These are phyloP conservation scores for Leccinum incarnatum DNA, from an alignment of 768 basidiomycete genomes.

Conservation along the genomic window DNA sequence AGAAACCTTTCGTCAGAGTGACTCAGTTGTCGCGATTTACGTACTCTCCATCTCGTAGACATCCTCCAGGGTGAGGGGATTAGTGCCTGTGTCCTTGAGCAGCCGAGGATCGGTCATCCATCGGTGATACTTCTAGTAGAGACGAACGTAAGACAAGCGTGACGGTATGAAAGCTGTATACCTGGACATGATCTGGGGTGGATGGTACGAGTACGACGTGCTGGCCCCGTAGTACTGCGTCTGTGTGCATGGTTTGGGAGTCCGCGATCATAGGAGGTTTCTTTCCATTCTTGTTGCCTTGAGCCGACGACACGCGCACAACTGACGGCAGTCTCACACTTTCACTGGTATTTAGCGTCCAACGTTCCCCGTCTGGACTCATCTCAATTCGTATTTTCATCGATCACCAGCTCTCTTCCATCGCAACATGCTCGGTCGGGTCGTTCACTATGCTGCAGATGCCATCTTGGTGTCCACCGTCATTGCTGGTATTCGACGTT, in stretches of 20 bases:
- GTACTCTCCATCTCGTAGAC: constrained; percentile 89
- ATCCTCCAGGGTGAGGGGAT: constrained; percentile 74
- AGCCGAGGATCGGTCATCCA: constrained; percentile 86
- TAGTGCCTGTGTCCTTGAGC: constrained; percentile 77
- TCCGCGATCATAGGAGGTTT: constrained; percentile 1
- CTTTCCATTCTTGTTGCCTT: constrained; percentile 16
- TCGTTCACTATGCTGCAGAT: constrained; percentile 83
- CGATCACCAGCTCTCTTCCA: neutral
- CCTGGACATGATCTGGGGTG: constrained; percentile 49
- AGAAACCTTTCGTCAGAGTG: neutral
- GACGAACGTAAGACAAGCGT: neutral
- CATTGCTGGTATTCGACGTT: constrained; percentile 85
- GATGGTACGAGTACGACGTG: constrained; percentile 83
- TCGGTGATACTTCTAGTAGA: constrained; percentile 72
- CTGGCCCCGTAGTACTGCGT: constrained; percentile 55
- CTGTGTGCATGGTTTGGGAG: constrained; percentile 14
- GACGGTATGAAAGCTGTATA: neutral
- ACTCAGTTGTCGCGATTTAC: constrained; percentile 13
- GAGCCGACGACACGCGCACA: constrained; percentile 1
- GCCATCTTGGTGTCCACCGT: constrained; percentile 85
- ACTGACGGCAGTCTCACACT: neutral
- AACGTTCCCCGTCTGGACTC: neutral
- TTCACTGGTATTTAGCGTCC: neutral
- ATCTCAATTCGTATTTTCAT: constrained; percentile 1
- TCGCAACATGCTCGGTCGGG: constrained; percentile 55